These are phyloP conservation scores for Podospora bellae-mahoneyi DNA, from an alignment of 495 filamentous ascomycete genomes.

Conservation along the genomic window DNA sequence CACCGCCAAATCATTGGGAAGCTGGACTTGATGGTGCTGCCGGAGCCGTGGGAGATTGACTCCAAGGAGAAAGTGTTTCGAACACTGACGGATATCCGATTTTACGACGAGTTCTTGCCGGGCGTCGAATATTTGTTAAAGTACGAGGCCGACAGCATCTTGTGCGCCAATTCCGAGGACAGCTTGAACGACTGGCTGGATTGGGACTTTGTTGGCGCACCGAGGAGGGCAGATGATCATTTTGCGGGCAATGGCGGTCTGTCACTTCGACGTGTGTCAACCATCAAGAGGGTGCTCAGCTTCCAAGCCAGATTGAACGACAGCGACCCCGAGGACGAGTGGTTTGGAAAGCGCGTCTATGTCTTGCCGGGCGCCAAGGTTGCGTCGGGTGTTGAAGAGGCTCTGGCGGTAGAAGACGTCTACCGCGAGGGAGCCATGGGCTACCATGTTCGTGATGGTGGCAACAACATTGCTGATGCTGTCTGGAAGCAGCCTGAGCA, in stretches of 20 bases:
- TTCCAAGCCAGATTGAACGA: conserved; percentile 46
- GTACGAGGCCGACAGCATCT: conserved; percentile 49
- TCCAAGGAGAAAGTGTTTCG: conserved; percentile 44
- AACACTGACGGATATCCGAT: conserved; percentile 44
- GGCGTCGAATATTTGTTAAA: conserved; percentile 46
- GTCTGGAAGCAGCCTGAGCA: conserved; percentile 42
- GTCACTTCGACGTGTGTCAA: conserved; percentile 46
- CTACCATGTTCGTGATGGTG: conserved; percentile 45
- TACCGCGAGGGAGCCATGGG: conserved; percentile 48
- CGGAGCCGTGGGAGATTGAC: conserved; percentile 39
- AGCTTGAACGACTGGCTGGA: conserved; percentile 48
- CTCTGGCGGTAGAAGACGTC: conserved; percentile 46
- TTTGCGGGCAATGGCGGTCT: conserved; percentile 51
- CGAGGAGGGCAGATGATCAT: conserved; percentile 41
- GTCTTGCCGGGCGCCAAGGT: conserved; percentile 45
- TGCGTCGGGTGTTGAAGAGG: conserved; percentile 35
- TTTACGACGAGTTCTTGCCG: conserved; percentile 46
- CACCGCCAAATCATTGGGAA: conserved; percentile 46
- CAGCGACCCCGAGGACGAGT: conserved; percentile 48
- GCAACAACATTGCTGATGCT: conserved; percentile 29
- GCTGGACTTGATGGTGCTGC: conserved; percentile 45
- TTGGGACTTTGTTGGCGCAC: conserved; percentile 49
- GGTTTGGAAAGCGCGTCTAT: conserved; percentile 45
- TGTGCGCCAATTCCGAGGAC: conserved; percentile 46
- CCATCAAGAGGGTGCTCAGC: conserved; percentile 39